Base-by-base conservation (phyloP, 2,329 filamentous ascomycete species). In the Alternaria arborescens region DNA sequence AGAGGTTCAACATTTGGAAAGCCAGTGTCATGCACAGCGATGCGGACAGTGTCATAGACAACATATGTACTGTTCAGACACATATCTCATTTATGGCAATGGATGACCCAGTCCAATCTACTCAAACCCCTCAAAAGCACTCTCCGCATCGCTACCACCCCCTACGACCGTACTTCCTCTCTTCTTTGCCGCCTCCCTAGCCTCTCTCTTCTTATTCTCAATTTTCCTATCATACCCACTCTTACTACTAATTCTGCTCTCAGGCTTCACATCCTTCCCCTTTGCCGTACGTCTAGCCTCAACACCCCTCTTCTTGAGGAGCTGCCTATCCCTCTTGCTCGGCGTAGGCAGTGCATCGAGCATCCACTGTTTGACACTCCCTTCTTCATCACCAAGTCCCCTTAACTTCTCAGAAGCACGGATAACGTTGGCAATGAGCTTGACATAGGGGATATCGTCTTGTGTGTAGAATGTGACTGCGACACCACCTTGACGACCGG, bases 401-500 rank as follows among this genome's bases (percentile, higher is more conserved):
- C 84, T 81, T 71, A 93, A 86, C 78, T 88, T 91, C 79, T 97
- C 92, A 67, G 91, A 93, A 22, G 88, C 87, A 0, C 91, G 87
- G 65, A 99, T 97, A 34, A 98, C 92, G 72, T 97, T 97, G 34
- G 94, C 95, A 28, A 99, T 91, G 65, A 89, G 92, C 82, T 94
- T 97, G 58, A 99, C 88, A 66, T 89, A 93, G 0, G 92, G 91
- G 4, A 98, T 90, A 73, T 99, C 95, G 62, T 97, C 95, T 77
- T 95, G 93, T 0, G 94, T 98, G 79, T 97, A 99, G 60, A 97
- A 90, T 0, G 95, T 99, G 1, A 99, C 90, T 0, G 93, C 94
- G 4, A 97, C 87, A 48, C 95, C 95, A 20, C 94, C 94, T 71
- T 91, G 88, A 24, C 94, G 87, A 0, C 95, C 95, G 0, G 94